These are phyloP conservation scores for Recurvomyces mirabilis DNA, from an alignment of 495 filamentous ascomycete species.

Conservation along the genomic window DNA sequence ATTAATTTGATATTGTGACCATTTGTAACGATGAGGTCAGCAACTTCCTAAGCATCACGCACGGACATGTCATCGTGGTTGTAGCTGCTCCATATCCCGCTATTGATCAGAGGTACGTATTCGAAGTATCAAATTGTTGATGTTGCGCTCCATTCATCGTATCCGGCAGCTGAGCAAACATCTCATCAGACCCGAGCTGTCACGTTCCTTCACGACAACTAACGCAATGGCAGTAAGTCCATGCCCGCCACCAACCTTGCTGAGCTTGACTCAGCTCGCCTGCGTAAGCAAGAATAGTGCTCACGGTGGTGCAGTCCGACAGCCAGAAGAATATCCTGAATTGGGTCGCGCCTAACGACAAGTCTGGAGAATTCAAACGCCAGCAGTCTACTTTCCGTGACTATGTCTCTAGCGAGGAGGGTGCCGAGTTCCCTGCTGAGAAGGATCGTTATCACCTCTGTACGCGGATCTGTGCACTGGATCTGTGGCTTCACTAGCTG, in stretches of 20 bases:
- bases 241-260: background rate
- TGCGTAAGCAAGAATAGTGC: too few species aligned
- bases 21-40: too few species aligned
- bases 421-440: constrained; percentile 54
- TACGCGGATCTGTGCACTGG: background rate
- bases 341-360: constrained; percentile 66
- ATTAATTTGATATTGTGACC: too few species aligned
- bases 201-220: background rate
- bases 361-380: constrained; percentile 78
- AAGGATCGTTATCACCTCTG: constrained; percentile 58
- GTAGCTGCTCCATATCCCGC: too few species aligned
- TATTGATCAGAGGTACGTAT: too few species aligned
- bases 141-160: background rate
- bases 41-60: too few species aligned
- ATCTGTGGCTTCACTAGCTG: background rate
- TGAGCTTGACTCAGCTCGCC: background rate
- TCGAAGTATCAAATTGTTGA: too few species aligned
- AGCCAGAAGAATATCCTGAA: constrained; percentile 50
- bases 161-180: background rate
- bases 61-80: too few species aligned
- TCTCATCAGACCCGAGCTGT: background rate
- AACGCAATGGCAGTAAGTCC: constrained; percentile 9
- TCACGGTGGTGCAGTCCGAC: too few species aligned
- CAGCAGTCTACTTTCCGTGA: constrained; percentile 35
- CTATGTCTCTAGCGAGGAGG: constrained; percentile 40